Conservation (phyloP, 1,139 yeast species). For the Yamadazyma triangularis region DNA sequence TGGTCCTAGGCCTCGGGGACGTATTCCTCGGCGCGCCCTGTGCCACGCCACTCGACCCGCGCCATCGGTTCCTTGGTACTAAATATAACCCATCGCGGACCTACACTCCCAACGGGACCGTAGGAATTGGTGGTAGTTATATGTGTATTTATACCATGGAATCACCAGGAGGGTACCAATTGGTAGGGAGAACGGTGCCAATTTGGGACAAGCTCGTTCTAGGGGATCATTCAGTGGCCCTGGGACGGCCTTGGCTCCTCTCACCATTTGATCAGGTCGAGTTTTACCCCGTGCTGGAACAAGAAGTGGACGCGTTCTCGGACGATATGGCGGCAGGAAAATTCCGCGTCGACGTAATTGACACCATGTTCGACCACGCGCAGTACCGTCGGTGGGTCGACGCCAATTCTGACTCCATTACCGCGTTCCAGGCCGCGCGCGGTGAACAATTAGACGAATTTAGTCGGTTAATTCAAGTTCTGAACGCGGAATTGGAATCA, state of each 20-base stretch:
- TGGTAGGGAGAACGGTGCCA: conserved; percentile 94
- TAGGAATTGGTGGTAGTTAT: conserved; percentile 97
- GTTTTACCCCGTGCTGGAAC: conserved; percentile 86
- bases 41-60: conserved; percentile 96
- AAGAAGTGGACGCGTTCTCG: conserved; percentile 64
- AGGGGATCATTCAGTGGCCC: conserved; percentile 57
- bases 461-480: conserved; percentile 73
- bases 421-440: conserved; percentile 61
- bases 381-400: conserved; percentile 76
- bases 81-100: conserved; percentile 97
- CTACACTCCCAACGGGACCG: conserved; percentile 93
- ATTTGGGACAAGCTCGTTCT: conserved; percentile 93
- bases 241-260: conserved; percentile 83
- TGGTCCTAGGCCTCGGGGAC: conserved; percentile 94
- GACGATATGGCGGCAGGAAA: conserved; percentile 80
- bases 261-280: conserved; percentile 92
- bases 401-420: conserved; percentile 67
- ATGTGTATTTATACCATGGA: conserved; percentile 99
- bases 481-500: conserved; percentile 70
- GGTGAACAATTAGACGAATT: conserved; percentile 80
- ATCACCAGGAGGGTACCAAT: conserved; percentile 97
- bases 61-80: conserved; percentile 87
- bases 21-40: conserved; percentile 98
- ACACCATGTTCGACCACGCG: conserved; percentile 77
- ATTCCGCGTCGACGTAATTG: conserved; percentile 69